Conservation (phyloP, 106 monocot genomes). For the Chionographis japonica region DNA sequence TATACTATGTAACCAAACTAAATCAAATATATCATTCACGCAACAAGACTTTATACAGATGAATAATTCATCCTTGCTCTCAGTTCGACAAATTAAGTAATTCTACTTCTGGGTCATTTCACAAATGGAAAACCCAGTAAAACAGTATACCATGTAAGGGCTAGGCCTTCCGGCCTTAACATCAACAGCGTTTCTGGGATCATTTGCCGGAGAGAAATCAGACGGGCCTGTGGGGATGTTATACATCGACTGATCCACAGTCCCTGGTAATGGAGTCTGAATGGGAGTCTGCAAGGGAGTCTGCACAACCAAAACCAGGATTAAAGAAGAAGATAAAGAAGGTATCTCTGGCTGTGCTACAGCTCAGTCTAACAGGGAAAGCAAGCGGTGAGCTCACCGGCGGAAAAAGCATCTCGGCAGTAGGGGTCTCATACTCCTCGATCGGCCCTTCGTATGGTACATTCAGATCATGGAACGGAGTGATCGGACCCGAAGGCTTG, state of each 20-base stretch:
- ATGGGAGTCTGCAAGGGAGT: slow-evolving; percentile 56
- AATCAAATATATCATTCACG: too few relatives aligned
- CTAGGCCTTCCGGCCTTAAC: slow-evolving; percentile 64
- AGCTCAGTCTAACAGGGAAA: slow-evolving; percentile 1
- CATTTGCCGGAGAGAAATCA: slow-evolving; percentile 67
- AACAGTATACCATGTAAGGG: slow-evolving; percentile 65
- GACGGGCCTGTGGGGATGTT: slow-evolving; percentile 77
- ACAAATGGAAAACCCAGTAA: too few relatives aligned
- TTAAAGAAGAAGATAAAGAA: background rate
- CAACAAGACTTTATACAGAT: too few relatives aligned
- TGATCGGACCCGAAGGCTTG: slow-evolving; percentile 28
- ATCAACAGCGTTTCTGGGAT: slow-evolving; percentile 53
- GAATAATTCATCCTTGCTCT: too few relatives aligned
- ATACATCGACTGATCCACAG: slow-evolving; percentile 47
- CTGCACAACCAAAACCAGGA: slow-evolving; percentile 24
- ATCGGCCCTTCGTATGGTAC: slow-evolving; percentile 80
- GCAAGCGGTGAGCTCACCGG: slow-evolving; percentile 40
- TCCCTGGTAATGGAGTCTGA: slow-evolving; percentile 67
- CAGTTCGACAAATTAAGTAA: too few relatives aligned
- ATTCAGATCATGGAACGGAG: slow-evolving; percentile 91
- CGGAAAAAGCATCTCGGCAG: slow-evolving; percentile 97
- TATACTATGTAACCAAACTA: too few relatives aligned
- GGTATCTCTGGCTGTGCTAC: too few relatives aligned
- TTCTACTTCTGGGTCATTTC: too few relatives aligned
- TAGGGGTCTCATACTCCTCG: slow-evolving; percentile 99